Evolutionary conservation across 257 asterid genomes (phyloP), one percentile per base, ranked within the genome.

Genomic region (Ballota nigra): DNA sequence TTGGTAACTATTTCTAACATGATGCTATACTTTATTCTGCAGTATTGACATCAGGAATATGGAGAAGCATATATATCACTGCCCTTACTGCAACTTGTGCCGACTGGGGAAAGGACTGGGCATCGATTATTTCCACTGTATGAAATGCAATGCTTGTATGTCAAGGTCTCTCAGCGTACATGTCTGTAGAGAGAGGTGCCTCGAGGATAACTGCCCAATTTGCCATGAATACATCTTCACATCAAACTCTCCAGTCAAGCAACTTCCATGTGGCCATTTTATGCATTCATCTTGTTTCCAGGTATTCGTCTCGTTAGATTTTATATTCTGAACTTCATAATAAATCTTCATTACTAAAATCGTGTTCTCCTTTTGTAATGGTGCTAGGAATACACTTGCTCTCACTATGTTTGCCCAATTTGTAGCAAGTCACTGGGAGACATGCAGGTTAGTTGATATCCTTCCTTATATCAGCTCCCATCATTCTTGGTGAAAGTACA

Each of bases 121-220:
- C 66, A 73, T 88, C 49, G 95, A 83, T 64, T 90, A 84, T 83
- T 89, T 92, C 77, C 98, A 92, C 49, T 92, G 98, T 36, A 92
- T 92, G 98, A 88, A 86, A 65, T 92, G 98, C 95, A 92, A 92
- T 79, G 98, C 95, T 45, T 92, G 98, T 68, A 89, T 92, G 98
- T 23, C 88, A 52, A 81, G 73, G 79, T 55, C 83, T 75, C 97
- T 92, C 77, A 72, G 80, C 40, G 80, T 77, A 80, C 98, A 92
- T 73, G 78, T 69, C 63, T 92, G 97, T 83, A 79, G 96, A 81
- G 97, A 89, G 77, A 92, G 88, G 74, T 88, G 92, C 80, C 82
- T 86, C 6, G 96, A 92, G 78, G 98, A 89, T 49, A 88, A 92
- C 81, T 89, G 98, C 68, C 98, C 98, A 15, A 89, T 92, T 56